Conservation (phyloP, 2,329 filamentous ascomycete genomes). For the Diplodia sapinea region DNA sequence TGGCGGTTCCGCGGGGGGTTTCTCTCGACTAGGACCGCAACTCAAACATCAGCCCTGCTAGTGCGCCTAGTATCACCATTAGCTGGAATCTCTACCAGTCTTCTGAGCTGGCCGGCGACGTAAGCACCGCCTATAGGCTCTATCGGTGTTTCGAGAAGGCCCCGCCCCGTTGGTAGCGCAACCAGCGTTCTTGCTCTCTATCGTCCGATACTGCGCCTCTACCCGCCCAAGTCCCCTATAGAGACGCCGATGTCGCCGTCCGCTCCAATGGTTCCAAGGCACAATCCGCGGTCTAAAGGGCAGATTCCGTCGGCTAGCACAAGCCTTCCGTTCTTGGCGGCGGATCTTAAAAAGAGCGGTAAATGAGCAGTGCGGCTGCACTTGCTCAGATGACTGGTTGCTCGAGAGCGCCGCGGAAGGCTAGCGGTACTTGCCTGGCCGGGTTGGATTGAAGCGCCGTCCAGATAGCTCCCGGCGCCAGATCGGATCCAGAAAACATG, state of each 20-base stretch:
- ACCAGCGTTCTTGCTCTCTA: neutral
- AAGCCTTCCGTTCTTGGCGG: constrained; percentile 27
- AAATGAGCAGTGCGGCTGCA: constrained; percentile 20
- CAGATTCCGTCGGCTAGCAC: constrained; percentile 13
- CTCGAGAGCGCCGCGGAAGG: neutral
- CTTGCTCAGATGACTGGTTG: constrained; percentile 15
- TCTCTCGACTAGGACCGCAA: constrained; percentile 3
- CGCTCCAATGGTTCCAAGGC: neutral
- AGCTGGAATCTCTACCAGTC: constrained; percentile 6
- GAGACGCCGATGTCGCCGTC: constrained; percentile 10
- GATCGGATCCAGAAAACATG: neutral
- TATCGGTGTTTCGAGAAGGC: constrained; percentile 27
- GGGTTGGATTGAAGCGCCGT: neutral
- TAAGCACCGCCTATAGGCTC: constrained; percentile 5
- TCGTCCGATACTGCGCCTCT: neutral
- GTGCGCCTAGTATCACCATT: constrained; percentile 15
- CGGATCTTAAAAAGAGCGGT: constrained; percentile 27
- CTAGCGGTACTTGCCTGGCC: constrained; percentile 27
- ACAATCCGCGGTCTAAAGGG: constrained; percentile 16
- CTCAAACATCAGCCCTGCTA: constrained; percentile 9
- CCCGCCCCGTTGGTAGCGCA: constrained; percentile 14
- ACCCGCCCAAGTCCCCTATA: constrained; percentile 4
- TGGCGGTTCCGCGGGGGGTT: neutral
- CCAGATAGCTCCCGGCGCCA: constrained; percentile 15
- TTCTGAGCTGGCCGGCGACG: neutral